Evolutionary conservation across 129 eudicot genomes (phyloP), one percentile per base, ranked within the genome.

Genomic region (Calendula officinalis): DNA sequence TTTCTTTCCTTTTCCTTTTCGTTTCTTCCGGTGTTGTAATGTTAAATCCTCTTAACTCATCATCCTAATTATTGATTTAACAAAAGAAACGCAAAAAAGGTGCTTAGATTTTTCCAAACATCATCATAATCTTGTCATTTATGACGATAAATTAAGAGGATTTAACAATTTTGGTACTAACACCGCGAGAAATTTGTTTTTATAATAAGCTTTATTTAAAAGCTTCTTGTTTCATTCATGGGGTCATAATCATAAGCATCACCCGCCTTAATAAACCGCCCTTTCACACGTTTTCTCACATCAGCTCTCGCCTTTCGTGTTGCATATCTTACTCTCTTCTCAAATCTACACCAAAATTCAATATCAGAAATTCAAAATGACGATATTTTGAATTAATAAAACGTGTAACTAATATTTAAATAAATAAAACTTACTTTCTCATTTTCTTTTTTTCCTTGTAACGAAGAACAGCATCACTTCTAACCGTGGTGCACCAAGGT

Each of bases 231-330:
- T 71, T 79, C 66, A 47, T 60, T 77, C 76, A 88, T 51, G 11
- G 96, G 96, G 56, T 88, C 96, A 72, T 88, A 88, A 63, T 87
- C 95, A 56, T 78, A 87, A 62, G 84, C 83, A 12, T 87, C 95
- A 50, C 95, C 91, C 4, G 91, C 91, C 82, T 88, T 88, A 17
- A 88, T 80, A 74, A 88, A 88, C 10, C 96, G 88, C 8, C 96
- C 96, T 76, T 88, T 88, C 59, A 88, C 96, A 10, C 96, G 88
- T 72, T 69, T 84, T 68, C 96, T 77, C 42, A 84, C 86, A 51
- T 84, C 96, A 6, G 96, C 96, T 77, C 96, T 88, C 62, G 96
- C 91, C 83, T 88, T 87, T 74, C 95, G 78, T 22, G 95, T 80
- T 36, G 78, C 91, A 34, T 87, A 87, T 52, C 95, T 74, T 49